These are phyloP conservation scores for Exserohilum turcica DNA, from an alignment of 2,329 filamentous ascomycete species.

Conservation along the genomic window DNA sequence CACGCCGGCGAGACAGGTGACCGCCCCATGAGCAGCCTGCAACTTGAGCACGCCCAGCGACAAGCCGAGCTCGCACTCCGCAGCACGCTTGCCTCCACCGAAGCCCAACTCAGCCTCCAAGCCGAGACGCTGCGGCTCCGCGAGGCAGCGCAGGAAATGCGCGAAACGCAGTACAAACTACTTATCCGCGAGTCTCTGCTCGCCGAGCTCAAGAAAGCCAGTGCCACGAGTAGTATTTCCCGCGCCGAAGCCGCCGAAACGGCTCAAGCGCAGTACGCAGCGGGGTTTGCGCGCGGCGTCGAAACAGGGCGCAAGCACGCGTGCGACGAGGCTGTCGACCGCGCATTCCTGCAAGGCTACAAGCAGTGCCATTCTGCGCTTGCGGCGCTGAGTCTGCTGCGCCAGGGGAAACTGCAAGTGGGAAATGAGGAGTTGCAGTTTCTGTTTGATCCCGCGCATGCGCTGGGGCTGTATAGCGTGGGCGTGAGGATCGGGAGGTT, in stretches of 20 bases:
- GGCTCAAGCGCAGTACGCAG: no score
- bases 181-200: slow-evolving; percentile 13
- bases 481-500: slow-evolving; percentile 14
- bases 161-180: slow-evolving; percentile 26
- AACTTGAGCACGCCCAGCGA: slow-evolving; percentile 9
- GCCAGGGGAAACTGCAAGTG: slow-evolving; percentile 18
- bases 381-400: slow-evolving; percentile 14
- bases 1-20: slow-evolving; percentile 16
- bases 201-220: slow-evolving; percentile 9
- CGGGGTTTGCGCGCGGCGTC: slow-evolving; percentile 12
- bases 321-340: neutral
- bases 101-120: slow-evolving; percentile 11
- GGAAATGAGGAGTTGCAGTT: slow-evolving; percentile 27
- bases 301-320: slow-evolving; percentile 2
- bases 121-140: slow-evolving; percentile 15
- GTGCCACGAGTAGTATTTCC: no score
- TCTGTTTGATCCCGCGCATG: slow-evolving; percentile 24
- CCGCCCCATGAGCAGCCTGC: slow-evolving; percentile 10
- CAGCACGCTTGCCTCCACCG: slow-evolving; percentile 3
- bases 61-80: slow-evolving; percentile 12
- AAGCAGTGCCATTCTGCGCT: slow-evolving; percentile 17
- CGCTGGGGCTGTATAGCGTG: slow-evolving; percentile 20
- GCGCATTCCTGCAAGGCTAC: slow-evolving; percentile 29
- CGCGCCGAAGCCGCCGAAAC: no score
- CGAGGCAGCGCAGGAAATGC: slow-evolving; percentile 21